Evolutionary conservation across 2,329 filamentous ascomycete species (phyloP).

Genomic region (Piedraia hortae): DNA sequence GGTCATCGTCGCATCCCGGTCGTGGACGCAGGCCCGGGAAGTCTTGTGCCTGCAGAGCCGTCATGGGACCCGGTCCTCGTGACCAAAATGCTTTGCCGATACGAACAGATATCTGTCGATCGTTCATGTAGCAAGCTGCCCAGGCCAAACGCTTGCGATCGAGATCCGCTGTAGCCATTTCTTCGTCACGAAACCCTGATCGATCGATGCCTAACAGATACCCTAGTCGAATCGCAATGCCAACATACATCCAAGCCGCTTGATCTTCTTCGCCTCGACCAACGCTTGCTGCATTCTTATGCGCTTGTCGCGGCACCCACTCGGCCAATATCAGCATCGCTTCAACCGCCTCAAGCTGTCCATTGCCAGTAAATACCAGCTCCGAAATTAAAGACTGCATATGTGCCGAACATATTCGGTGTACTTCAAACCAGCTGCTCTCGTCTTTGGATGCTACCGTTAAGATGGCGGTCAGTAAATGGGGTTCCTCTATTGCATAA

Average conservation of each 20-base stretch:
- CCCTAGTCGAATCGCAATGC: conserved; percentile 11
- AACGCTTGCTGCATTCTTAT: conserved; percentile 6
- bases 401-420: conserved; percentile 10
- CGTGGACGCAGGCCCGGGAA: conserved; percentile 10
- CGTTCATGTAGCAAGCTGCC: conserved; percentile 12
- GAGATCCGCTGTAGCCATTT: conserved; percentile 8
- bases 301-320: conserved; percentile 10
- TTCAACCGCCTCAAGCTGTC: conserved; percentile 11
- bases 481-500: conserved; percentile 9
- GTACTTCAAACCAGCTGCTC: conserved; percentile 10
- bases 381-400: conserved; percentile 12
- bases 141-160: conserved; percentile 11
- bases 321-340: conserved; percentile 12
- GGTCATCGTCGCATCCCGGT: conserved; percentile 8
- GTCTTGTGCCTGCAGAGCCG: conserved; percentile 9
- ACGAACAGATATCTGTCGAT: conserved; percentile 11
- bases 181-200: conserved; percentile 10
- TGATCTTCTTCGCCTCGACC: conserved; percentile 12
- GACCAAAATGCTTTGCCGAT: conserved; percentile 13
- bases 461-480: conserved; percentile 10
- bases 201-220: conserved; percentile 12
- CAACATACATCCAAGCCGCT: conserved; percentile 12
- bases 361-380: conserved; percentile 10
- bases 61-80: conserved; percentile 10
- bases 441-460: conserved; percentile 12